phyloP scores from a whole-genome alignment of 148 eudicot species.

The Silene latifolia region DNA sequence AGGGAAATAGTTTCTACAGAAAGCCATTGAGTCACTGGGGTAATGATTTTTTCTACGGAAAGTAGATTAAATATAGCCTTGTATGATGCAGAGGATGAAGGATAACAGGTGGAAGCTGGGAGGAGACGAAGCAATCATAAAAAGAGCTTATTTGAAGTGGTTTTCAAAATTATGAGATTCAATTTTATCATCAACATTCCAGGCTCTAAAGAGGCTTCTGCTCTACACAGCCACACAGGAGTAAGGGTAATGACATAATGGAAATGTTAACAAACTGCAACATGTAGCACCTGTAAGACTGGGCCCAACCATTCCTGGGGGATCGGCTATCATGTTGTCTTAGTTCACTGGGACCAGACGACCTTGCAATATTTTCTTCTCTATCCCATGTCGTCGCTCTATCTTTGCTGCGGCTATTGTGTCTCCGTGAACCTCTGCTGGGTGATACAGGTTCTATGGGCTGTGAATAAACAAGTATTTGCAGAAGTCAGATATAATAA shows the following conservation, averaged over 20 bases:
- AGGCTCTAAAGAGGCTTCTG: not conserved
- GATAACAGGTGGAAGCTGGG: not conserved
- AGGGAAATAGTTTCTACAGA: not conserved
- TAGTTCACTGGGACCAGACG: slow-evolving; percentile 46
- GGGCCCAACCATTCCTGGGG: slow-evolving; percentile 34
- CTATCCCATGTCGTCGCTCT: slow-evolving; percentile 26
- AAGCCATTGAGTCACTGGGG: too few species aligned
- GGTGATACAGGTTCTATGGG: slow-evolving; percentile 31
- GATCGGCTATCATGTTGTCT: slow-evolving; percentile 36
- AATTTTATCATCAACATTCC: not conserved
- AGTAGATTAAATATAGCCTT: not conserved
- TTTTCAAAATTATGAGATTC: not conserved
- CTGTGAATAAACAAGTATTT: slow-evolving; percentile 19
- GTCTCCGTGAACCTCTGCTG: slow-evolving; percentile 27
- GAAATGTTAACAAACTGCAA: not conserved
- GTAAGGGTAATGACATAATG: not conserved
- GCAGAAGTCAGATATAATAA: not conserved
- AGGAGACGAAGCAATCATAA: not conserved
- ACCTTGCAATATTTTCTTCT: slow-evolving; percentile 30
- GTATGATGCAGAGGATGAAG: not conserved
- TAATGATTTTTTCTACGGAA: too few species aligned
- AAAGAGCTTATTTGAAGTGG: not conserved
- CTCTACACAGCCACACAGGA: not conserved
- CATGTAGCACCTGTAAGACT: slow-evolving; percentile 28
- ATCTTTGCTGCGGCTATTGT: slow-evolving; percentile 31